Percentiles rank a stretch among this genome's conserved stretches.
phyloP scores from a whole-genome alignment of 78 protist species.

The Dictyostelium intermedium region DNA sequence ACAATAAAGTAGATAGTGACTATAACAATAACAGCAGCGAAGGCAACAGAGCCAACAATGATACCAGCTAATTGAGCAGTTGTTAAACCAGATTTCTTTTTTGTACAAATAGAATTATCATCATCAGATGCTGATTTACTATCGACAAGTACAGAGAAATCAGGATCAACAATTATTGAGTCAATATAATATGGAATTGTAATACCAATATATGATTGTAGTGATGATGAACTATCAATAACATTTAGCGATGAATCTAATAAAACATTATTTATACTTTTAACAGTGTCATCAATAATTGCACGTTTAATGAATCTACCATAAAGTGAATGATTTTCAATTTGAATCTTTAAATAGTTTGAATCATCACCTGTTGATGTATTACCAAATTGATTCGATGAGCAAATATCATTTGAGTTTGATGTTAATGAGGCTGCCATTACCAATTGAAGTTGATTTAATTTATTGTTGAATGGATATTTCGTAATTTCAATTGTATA shows the following conservation, averaged over 20 bases:
- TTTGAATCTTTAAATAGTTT: slow-evolving; percentile 8
- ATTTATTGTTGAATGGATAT: not conserved
- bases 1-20: not conserved
- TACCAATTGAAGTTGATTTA: slow-evolving; percentile 7
- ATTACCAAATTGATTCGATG: not conserved
- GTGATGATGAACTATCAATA: not conserved
- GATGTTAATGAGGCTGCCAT: not conserved
- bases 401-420: not conserved
- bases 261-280: not conserved
- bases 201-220: slow-evolving; percentile 24
- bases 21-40: not conserved
- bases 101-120: not conserved
- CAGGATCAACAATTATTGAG: not conserved
- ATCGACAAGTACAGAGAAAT: slow-evolving; percentile 14
- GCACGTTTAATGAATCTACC: slow-evolving; percentile 51
- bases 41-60: not conserved
- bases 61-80: slow-evolving; percentile 8
- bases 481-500: not conserved
- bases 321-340: not conserved
- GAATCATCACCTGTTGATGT: not conserved
- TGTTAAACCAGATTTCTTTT: not conserved
- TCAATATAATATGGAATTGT: not conserved
- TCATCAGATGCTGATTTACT: not conserved
- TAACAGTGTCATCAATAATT: not conserved
- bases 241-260: not conserved